Evolutionary conservation across 805 yeast species (phyloP), one percentile per base, ranked within the genome.

Genomic region (Starmerella cellae): DNA sequence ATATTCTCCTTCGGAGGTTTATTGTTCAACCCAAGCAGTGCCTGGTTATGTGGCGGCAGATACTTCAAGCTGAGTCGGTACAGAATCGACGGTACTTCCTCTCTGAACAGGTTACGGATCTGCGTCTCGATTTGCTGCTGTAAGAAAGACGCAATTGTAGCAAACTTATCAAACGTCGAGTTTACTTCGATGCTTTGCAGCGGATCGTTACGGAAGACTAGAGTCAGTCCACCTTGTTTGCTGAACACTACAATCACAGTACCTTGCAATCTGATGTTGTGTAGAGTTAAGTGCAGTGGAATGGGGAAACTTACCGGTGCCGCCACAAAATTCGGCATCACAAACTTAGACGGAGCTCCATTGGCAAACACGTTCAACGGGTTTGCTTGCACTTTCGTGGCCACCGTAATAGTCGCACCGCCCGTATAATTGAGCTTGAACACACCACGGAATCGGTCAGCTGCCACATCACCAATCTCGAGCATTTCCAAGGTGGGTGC

Each of bases 151-250:
- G 93, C 91, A 52, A 84, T 73, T 1, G 85, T 85, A 39, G 79
- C 80, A 35, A 84, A 79, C 32, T 77, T 74, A 61, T 84, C 94
- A 60, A 84, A 84, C n/a, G 94, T 79, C 4, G 93, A 81, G 48
- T 77, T 74, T 13, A 84, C 93, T 52, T 75, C 77, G 48, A 84
- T 83, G 18, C 77, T 72, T 51, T 83, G 94, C 43, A 84, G 66
- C 0, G 95, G 95, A 60, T 84, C 95, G 60, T 84, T 84, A 52
- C 87, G 72, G 63, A 84, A 84, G 24, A 84, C 95, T 32, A 84
- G 64, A 0, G 95, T 84, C 43, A 84, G 68, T 1, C 95, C 95
- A 55, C 82, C 82, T 3, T 80, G 69, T 54, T 81, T 78, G 23
- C 80, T 74, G 58, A 81, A 84, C 3, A 84, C 95, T 47, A 83